phyloP scores from a whole-genome alignment of 1,139 yeast species.

The Kurtzmaniella natalensis region DNA sequence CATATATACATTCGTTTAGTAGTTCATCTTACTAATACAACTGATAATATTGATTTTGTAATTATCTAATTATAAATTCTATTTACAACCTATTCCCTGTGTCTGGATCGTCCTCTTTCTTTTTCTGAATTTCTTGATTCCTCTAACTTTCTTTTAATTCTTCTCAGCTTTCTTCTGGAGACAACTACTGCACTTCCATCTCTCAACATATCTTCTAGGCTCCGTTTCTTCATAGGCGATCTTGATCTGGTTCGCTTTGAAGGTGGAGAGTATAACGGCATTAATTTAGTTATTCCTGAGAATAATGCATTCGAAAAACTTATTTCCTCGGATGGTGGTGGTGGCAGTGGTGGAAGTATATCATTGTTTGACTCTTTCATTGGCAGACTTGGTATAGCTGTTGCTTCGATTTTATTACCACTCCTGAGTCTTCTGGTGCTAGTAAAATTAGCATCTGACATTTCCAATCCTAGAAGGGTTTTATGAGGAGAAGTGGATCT shows the following conservation, averaged over 20 bases:
- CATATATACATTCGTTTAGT: no score
- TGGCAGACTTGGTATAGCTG: background rate
- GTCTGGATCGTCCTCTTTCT: background rate
- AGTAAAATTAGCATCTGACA: slow-evolving; percentile 17
- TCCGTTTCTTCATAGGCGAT: slow-evolving; percentile 3
- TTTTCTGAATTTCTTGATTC: background rate
- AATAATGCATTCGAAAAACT: no score
- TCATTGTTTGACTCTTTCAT: background rate
- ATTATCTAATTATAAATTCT: no score
- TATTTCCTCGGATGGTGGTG: no score
- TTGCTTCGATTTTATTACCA: slow-evolving; percentile 9
- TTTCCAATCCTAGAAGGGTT: slow-evolving; percentile 19
- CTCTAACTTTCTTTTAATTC: background rate
- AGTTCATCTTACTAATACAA: no score
- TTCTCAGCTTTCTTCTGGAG: background rate
- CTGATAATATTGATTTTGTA: no score
- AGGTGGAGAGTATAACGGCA: background rate
- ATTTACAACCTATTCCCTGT: no score
- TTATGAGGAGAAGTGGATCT: slow-evolving; percentile 4
- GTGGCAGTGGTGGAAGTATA: background rate
- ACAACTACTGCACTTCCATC: slow-evolving; percentile 2
- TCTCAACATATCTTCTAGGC: slow-evolving; percentile 1
- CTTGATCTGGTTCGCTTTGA: slow-evolving; percentile 5
- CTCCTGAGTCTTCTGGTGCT: slow-evolving; percentile 19
- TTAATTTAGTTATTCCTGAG: no score